These are phyloP conservation scores for Globisporangium iwayamae DNA, from an alignment of 352 stramenopile genomes.

Conservation along the genomic window DNA sequence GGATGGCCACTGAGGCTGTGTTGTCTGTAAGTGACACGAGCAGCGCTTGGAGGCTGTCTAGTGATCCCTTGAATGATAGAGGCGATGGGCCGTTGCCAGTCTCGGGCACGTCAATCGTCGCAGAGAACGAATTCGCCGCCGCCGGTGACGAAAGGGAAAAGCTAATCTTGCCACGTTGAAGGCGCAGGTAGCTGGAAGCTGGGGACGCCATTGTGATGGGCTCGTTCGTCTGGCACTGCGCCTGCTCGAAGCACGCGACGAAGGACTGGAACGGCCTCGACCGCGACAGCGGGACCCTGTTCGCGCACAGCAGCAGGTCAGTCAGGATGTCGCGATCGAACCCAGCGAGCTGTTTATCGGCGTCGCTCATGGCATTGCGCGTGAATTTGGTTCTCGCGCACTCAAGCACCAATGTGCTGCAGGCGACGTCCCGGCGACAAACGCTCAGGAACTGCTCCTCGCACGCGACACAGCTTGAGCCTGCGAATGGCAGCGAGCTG, in stretches of 20 bases:
- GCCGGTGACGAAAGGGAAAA: neutral
- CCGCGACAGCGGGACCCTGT: neutral
- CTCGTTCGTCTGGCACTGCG: slow-evolving; percentile 10
- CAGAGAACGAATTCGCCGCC: neutral
- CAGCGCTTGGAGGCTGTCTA: slow-evolving; percentile 4
- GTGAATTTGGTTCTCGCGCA: neutral
- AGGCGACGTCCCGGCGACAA: neutral
- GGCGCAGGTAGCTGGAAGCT: slow-evolving; percentile 9
- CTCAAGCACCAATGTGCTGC: slow-evolving; percentile 2
- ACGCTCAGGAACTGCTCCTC: slow-evolving; percentile 6
- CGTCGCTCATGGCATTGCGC: neutral
- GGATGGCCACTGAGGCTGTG: neutral
- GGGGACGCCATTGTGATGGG: neutral
- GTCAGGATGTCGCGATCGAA: neutral
- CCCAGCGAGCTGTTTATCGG: neutral
- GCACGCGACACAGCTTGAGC: slow-evolving; percentile 3
- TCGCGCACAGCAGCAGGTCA: neutral
- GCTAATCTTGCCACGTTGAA: slow-evolving; percentile 6
- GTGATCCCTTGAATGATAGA: neutral
- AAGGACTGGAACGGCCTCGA: slow-evolving; percentile 9
- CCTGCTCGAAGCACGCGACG: slow-evolving; percentile 11
- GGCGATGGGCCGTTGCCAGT: neutral
- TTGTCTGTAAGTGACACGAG: neutral
- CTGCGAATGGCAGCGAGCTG: neutral
- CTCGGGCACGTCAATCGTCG: neutral